Conservation (phyloP, 805 yeast genomes). For the Candida maltosa region DNA sequence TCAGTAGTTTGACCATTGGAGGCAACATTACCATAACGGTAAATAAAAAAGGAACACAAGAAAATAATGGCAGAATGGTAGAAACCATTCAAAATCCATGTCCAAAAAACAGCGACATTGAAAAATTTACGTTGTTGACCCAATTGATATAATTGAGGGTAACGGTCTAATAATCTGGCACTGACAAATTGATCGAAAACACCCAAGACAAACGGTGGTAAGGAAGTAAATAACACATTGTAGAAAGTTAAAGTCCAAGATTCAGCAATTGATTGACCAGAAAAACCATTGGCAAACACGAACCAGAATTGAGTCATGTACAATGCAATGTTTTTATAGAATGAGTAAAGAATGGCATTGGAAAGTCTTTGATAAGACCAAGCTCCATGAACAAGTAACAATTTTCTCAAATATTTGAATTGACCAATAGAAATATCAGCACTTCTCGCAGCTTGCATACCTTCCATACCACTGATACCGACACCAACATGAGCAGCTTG, state of each 20-base stretch:
- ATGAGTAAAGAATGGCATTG: conserved; percentile 88
- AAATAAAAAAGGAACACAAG: conserved; percentile 66
- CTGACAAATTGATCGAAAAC: conserved; percentile 95
- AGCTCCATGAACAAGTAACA: conserved; percentile 89
- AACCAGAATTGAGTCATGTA: conserved; percentile 99
- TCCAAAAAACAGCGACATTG: conserved; percentile 91
- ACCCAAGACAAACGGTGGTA: conserved; percentile 95
- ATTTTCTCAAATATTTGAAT: conserved; percentile 78
- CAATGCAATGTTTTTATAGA: conserved; percentile 91
- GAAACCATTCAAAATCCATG: conserved; percentile 95
- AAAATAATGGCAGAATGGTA: conserved; percentile 87
- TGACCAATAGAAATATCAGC: conserved; percentile 98
- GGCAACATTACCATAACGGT: conserved; percentile 62
- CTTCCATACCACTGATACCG: conserved; percentile 98
- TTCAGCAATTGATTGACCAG: conserved; percentile 94
- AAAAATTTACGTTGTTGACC: conserved; percentile 89
- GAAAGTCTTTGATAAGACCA: conserved; percentile 97
- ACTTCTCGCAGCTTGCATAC: conserved; percentile 98
- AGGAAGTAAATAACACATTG: conserved; percentile 88
- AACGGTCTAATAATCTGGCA: conserved; percentile 82
- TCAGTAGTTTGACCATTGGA: conserved; percentile 70
- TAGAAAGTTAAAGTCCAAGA: conserved; percentile 97
- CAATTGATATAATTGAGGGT: conserved; percentile 87
- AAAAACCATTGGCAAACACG: conserved; percentile 85
- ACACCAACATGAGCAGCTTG: conserved; percentile 99